Evolutionary conservation across 2,329 filamentous ascomycete species (phyloP).

Genomic region (Fusarium nodosum): DNA sequence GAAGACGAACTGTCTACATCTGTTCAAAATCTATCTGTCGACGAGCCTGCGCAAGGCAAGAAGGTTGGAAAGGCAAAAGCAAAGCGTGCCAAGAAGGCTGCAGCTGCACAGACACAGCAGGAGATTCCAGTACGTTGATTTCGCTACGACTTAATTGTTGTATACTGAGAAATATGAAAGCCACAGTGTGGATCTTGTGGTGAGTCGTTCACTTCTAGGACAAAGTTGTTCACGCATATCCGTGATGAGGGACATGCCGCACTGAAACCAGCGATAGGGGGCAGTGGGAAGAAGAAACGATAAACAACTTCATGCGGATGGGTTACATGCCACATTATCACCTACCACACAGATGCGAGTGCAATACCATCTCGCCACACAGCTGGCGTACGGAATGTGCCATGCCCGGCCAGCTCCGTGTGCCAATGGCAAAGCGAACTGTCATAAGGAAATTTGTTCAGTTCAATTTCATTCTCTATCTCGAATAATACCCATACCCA

Average conservation of each 20-base stretch:
- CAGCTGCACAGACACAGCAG: slow-evolving; percentile 54
- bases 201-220: slow-evolving; percentile 70
- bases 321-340: background rate
- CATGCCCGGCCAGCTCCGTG: background rate
- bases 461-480: slow-evolving; percentile 45
- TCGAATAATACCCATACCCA: slow-evolving; percentile 38
- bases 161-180: slow-evolving; percentile 42
- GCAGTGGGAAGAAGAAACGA: slow-evolving; percentile 57
- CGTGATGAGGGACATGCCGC: slow-evolving; percentile 75
- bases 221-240: slow-evolving; percentile 80
- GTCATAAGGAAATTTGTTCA: slow-evolving; percentile 17
- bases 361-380: background rate
- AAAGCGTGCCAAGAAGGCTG: slow-evolving; percentile 64
- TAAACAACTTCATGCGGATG: slow-evolving; percentile 28
- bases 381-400: background rate
- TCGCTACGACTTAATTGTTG: background rate
- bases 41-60: slow-evolving; percentile 49
- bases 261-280: slow-evolving; percentile 43
- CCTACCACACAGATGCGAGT: background rate
- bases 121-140: slow-evolving; percentile 54
- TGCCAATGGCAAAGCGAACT: background rate
- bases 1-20: slow-evolving; percentile 30
- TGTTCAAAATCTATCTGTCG: slow-evolving; percentile 47
- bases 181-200: slow-evolving; percentile 62
- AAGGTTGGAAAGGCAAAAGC: slow-evolving; percentile 66